Conservation (phyloP, 2,329 filamentous ascomycete genomes). For the Colletotrichum siamense region DNA sequence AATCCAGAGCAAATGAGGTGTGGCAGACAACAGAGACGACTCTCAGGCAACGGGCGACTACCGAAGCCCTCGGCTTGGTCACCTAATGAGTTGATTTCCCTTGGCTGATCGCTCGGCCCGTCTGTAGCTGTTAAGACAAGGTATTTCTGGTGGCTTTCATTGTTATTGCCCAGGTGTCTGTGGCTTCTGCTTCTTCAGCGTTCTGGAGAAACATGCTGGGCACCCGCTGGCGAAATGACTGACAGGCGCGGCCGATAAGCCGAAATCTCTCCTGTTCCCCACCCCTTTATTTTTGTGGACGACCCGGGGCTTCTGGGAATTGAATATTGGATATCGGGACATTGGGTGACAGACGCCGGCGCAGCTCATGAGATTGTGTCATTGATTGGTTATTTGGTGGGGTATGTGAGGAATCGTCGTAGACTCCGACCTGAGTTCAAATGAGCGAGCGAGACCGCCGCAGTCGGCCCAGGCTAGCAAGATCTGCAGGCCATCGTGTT, state of each 20-base stretch:
- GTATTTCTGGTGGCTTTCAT: background rate
- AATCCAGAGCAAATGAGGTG: background rate
- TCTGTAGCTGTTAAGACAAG: background rate
- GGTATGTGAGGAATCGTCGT: background rate
- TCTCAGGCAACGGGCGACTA: background rate
- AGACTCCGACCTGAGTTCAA: background rate
- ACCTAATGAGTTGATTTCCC: background rate
- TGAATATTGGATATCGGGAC: background rate
- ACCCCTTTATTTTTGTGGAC: background rate
- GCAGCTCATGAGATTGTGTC: background rate
- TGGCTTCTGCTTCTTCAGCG: background rate
- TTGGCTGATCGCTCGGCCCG: background rate
- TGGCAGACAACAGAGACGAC: background rate
- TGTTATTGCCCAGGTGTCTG: background rate
- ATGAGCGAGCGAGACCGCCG: background rate
- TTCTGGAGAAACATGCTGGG: background rate
- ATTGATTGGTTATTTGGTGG: background rate
- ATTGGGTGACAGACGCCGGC: background rate
- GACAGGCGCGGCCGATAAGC: background rate
- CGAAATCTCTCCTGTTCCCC: background rate
- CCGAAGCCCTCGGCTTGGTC: background rate
- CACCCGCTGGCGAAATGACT: conserved; percentile 4
- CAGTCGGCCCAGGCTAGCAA: background rate
- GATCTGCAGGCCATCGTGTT: background rate
- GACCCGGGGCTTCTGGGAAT: background rate